phyloP scores from a whole-genome alignment of 2,329 filamentous ascomycete genomes.

The Cladophialophora psammophila region DNA sequence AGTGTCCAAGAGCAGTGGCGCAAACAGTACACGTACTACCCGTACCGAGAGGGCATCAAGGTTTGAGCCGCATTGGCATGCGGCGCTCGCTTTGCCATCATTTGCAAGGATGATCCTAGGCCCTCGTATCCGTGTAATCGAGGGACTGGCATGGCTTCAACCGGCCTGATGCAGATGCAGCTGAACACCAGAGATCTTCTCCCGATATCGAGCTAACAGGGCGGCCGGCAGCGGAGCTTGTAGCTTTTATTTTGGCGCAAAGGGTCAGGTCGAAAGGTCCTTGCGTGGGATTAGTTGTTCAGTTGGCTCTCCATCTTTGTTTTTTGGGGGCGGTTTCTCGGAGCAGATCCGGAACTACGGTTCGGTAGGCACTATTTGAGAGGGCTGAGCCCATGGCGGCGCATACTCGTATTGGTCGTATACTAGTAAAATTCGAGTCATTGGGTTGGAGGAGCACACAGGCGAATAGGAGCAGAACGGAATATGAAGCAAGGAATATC shows the following conservation, averaged over 20 bases:
- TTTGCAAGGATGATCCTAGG: not conserved
- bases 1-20: not conserved
- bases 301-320: not conserved
- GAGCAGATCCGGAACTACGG: not conserved
- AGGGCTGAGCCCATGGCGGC: not conserved
- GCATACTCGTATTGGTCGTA: not conserved
- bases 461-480: not conserved
- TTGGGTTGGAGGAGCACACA: not conserved
- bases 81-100: not conserved
- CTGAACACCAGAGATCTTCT: not conserved
- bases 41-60: not conserved
- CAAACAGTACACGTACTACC: not conserved
- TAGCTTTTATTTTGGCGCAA: not conserved
- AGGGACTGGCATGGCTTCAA: not conserved
- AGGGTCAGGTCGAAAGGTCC: not conserved
- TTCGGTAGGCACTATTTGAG: not conserved
- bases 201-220: not conserved
- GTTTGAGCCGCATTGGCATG: not conserved
- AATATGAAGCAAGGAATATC: not conserved
- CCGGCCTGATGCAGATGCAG: not conserved
- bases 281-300: not conserved
- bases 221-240: not conserved
- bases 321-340: too few species aligned
- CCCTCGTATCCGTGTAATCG: not conserved
- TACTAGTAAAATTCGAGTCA: too few species aligned